Percentiles rank a stretch among this genome's conserved stretches.
phyloP scores from a whole-genome alignment of 805 yeast species.

The Saccharomycopsis vini region DNA sequence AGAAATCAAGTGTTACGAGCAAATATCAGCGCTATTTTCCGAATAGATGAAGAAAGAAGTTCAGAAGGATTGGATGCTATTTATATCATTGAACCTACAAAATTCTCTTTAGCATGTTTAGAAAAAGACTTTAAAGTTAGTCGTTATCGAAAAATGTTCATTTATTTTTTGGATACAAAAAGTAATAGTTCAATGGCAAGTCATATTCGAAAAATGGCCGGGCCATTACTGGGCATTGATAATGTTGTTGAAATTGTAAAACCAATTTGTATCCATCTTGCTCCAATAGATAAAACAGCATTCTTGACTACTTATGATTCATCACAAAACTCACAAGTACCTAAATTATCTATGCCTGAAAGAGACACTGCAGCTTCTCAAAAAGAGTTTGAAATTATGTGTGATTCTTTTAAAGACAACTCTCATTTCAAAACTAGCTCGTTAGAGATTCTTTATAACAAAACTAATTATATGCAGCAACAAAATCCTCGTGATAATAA shows the following conservation, averaged over 20 bases:
- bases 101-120: constrained; percentile 65
- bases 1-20: constrained; percentile 24
- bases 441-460: no score
- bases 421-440: no score
- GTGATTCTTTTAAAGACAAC: constrained; percentile 6
- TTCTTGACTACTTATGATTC: constrained; percentile 55
- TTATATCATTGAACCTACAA: constrained; percentile 65
- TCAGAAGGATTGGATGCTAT: constrained; percentile 57
- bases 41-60: neutral
- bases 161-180: constrained; percentile 59
- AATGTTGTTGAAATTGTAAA: constrained; percentile 25
- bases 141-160: constrained; percentile 66
- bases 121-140: constrained; percentile 58
- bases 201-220: constrained; percentile 23
- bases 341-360: no score
- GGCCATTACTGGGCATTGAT: no score
- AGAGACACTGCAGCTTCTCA: no score
- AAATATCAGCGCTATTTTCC: neutral
- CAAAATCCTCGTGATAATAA: no score
- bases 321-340: constrained; percentile 10
- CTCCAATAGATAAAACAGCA: constrained; percentile 62
- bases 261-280: constrained; percentile 39
- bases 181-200: constrained; percentile 8
- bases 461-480: no score
- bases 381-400: no score